Conservation (phyloP, 192 early-diverging fungal genomes). For the Mortierella alpina region DNA sequence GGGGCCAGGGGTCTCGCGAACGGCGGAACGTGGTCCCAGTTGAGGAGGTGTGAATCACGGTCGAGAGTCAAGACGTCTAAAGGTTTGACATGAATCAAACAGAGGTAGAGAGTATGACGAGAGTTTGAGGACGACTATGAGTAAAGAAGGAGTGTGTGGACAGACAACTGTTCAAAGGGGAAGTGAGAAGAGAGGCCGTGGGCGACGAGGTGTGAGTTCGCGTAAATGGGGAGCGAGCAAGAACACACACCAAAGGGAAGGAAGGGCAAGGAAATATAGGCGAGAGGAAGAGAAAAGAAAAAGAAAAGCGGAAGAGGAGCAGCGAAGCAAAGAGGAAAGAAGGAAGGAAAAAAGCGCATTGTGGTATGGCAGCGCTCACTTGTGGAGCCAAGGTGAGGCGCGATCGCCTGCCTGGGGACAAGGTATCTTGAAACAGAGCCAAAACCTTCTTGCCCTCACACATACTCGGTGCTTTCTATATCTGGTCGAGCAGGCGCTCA, state of each 20-base stretch:
- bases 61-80: no score
- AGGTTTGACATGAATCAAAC: no score
- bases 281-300: slow-evolving; percentile 6
- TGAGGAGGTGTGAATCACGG: no score
- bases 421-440: no score
- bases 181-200: not conserved
- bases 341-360: not conserved
- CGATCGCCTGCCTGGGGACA: no score
- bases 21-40: no score
- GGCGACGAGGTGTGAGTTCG: not conserved
- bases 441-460: no score
- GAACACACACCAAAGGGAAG: not conserved
- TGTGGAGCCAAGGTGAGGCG: no score
- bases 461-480: no score
- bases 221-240: not conserved
- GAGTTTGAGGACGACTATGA: not conserved
- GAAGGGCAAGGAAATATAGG: not conserved
- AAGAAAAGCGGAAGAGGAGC: slow-evolving; percentile 1
- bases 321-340: not conserved
- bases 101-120: no score
- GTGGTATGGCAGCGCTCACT: not conserved
- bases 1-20: no score
- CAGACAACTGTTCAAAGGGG: not conserved
- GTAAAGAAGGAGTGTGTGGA: not conserved
- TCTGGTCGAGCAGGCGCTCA: no score